A percentile compares a stretch with the other conserved stretches of the same genome.
Conservation (phyloP, 129 eudicot genomes). For the Saposhnikovia divaricata region DNA sequence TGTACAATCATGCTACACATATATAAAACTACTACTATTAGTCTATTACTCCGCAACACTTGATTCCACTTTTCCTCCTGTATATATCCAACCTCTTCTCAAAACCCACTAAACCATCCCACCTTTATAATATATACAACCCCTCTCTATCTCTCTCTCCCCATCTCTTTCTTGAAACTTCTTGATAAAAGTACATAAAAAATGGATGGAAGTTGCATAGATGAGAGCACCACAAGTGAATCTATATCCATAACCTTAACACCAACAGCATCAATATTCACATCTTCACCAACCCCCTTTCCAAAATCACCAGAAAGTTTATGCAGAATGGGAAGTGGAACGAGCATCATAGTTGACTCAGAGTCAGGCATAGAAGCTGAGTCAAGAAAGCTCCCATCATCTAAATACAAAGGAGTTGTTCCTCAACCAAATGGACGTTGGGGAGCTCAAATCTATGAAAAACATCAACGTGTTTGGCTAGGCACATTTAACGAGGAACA, state of each 20-base stretch:
- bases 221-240: slow-evolving; percentile 64
- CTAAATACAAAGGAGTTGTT: slow-evolving; percentile 86
- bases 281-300: slow-evolving; percentile 16
- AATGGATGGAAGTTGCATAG: slow-evolving; percentile 56
- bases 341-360: slow-evolving; percentile 48
- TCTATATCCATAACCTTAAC: slow-evolving; percentile 20
- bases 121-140: not conserved
- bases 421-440: slow-evolving; percentile 96
- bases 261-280: slow-evolving; percentile 14
- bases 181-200: not conserved
- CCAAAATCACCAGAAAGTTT: slow-evolving; percentile 34
- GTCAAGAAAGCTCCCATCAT: slow-evolving; percentile 80
- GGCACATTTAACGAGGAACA: slow-evolving; percentile 83
- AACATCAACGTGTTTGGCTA: slow-evolving; percentile 90
- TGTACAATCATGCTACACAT: not conserved
- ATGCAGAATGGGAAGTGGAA: slow-evolving; percentile 50
- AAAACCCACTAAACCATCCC: slow-evolving; percentile 14
- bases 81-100: slow-evolving; percentile 37
- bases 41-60: no score
- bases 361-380: slow-evolving; percentile 67
- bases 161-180: not conserved
- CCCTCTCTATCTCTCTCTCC: not conserved
- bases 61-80: slow-evolving; percentile 15
- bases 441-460: slow-evolving; percentile 97
- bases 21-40: no score